Base-by-base conservation (phyloP, 2,329 filamentous ascomycete genomes). In the Aspergillus ruber region DNA sequence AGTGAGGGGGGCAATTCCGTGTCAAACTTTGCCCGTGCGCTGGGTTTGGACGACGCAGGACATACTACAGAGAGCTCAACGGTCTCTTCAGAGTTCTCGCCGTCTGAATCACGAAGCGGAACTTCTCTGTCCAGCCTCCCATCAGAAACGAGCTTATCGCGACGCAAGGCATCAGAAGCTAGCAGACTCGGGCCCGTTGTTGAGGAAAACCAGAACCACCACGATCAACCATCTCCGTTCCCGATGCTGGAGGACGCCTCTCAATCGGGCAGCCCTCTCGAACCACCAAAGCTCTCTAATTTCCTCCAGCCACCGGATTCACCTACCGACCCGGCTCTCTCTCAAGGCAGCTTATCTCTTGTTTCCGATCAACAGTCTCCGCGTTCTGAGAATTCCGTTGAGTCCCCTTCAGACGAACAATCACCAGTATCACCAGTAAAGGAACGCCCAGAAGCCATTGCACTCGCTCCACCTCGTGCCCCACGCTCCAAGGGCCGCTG, bases 401-500 rank as follows among this genome's bases (percentile, higher is more conserved):
- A 39, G 2, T 39, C 36, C 4, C 17, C 36, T 12, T 47, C 51
- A 44, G n/a, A 15, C 35, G 40, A 42, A 25, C 40, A 12, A 39
- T 29, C 40, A 27, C 40, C 40, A 10, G 21, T 25, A 25, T 42
- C 25, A 42, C 40, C 40, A 25, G n/a, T 56, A 46, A 60, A 66
- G 1, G 49, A 59, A 45, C 64, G 65, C 18, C 61, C 61, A 9
- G 53, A 60, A 13, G 56, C 57, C n/a, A 64, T 61, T 4, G 53
- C 55, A 41, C 61, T 61, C 2, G 65, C 68, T 35, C 72, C 69
- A 9, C 68, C 72, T 23, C 70, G 74, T 36, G 63, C 66, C 5
- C 64, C 71, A 8, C 60, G 63, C 17, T 78, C 78, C 13, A 85
- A 88, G 47, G 88, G 88, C 2, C 82, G 81, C 52, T 98, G 93